Evolutionary conservation across 2,329 filamentous ascomycete species (phyloP).

Genomic region (Escovopsis sp.): DNA sequence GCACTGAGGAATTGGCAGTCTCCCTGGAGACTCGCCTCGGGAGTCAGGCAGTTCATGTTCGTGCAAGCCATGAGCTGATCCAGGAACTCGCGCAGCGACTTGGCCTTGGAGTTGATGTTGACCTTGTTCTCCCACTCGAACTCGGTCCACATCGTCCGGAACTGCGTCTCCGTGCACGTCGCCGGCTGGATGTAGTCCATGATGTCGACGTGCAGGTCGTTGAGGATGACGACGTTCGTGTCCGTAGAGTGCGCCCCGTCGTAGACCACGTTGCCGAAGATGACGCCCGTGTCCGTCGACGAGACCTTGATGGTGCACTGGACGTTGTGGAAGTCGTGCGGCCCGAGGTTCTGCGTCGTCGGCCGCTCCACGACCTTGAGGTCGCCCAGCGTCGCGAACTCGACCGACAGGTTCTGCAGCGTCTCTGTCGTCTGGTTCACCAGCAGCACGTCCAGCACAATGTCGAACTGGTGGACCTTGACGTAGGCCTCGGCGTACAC

Average conservation of each 20-base stretch:
- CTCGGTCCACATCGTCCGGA: constrained; percentile 99
- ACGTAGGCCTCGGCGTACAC: constrained; percentile 99
- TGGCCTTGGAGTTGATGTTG: constrained; percentile 97
- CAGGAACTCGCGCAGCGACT: constrained; percentile 80
- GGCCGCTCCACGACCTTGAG: constrained; percentile 95
- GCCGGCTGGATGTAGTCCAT: constrained; percentile 99
- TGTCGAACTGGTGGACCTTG: constrained; percentile 97
- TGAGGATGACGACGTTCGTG: constrained; percentile 92
- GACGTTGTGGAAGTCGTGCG: constrained; percentile 95
- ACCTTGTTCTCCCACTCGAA: constrained; percentile 99
- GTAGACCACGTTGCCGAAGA: constrained; percentile 97
- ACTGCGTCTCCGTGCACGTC: constrained; percentile 92
- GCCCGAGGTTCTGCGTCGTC: constrained; percentile 87
- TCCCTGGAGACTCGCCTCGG: constrained; percentile 88
- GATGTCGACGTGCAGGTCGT: constrained; percentile 95
- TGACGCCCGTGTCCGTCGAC: constrained; percentile 93
- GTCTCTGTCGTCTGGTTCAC: constrained; percentile 97
- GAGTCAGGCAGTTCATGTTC: constrained; percentile 96
- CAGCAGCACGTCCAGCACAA: constrained; percentile 86
- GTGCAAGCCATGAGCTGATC: constrained; percentile 92
- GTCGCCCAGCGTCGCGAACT: constrained; percentile 96
- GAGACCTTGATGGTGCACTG: constrained; percentile 98
- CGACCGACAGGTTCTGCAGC: constrained; percentile 89
- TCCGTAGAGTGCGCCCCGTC: constrained; percentile 85
- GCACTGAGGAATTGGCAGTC: constrained; percentile 97